phyloP scores from a whole-genome alignment of 1,284 basidiomycete species.

The Ganoderma sinense region DNA sequence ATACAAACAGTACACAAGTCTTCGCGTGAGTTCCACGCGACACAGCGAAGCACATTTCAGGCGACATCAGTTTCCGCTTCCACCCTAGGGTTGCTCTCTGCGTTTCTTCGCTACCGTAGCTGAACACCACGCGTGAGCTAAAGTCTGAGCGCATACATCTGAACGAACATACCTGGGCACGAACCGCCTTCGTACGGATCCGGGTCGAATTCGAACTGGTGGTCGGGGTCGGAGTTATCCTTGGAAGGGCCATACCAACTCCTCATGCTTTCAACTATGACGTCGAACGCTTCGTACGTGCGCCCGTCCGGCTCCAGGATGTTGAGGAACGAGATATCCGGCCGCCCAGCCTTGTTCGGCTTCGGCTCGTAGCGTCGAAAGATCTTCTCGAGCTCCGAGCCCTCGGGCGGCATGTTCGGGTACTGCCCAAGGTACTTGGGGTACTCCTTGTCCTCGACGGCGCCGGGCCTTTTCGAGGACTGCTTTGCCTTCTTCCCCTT shows the following conservation, averaged over 20 bases:
- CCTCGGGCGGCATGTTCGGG: background rate
- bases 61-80: too few species aligned
- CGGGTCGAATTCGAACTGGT: slow-evolving; percentile 1
- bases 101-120: background rate
- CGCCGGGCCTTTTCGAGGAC: too few species aligned
- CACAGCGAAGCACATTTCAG: too few species aligned
- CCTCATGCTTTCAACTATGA: slow-evolving; percentile 8
- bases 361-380: background rate
- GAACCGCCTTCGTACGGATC: background rate
- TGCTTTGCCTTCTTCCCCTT: background rate
- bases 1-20: too few species aligned
- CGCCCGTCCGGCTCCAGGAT: slow-evolving; percentile 7
- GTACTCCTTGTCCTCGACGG: background rate
- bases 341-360: too few species aligned
- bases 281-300: slow-evolving; percentile 8
- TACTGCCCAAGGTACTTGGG: background rate
- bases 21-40: too few species aligned
- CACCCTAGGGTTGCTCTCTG: too few species aligned
- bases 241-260: background rate
- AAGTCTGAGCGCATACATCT: too few species aligned
- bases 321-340: background rate
- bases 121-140: background rate
- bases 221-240: background rate
- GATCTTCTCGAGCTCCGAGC: background rate
- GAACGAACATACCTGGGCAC: background rate